These are phyloP conservation scores for Escovopsis weberi DNA, from an alignment of 2,329 filamentous ascomycete genomes.

Conservation along the genomic window DNA sequence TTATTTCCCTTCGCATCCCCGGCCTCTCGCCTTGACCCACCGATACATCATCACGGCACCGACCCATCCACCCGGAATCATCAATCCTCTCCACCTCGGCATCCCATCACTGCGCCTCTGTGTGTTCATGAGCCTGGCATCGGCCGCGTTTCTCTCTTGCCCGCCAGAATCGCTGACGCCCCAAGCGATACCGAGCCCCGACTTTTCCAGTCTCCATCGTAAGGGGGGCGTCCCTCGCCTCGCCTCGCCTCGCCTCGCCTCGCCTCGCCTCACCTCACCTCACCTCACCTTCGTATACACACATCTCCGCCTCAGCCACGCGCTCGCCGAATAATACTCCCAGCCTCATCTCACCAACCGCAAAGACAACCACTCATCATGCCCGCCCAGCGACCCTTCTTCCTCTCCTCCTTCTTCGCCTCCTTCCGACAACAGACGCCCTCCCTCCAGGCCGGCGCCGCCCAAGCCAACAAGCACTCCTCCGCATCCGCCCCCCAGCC, in stretches of 20 bases:
- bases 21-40: conserved; percentile 1
- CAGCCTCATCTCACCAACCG: neutral
- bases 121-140: too few relatives aligned
- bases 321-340: too few relatives aligned
- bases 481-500: conserved; percentile 8
- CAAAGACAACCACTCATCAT: conserved; percentile 15
- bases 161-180: too few relatives aligned
- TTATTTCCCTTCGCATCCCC: neutral
- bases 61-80: too few relatives aligned
- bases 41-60: too few relatives aligned
- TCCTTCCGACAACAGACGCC: conserved; percentile 36
- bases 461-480: conserved; percentile 22
- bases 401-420: conserved; percentile 41
- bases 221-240: neutral
- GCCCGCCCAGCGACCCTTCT: conserved; percentile 40
- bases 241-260: neutral
- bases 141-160: too few relatives aligned
- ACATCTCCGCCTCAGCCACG: too few relatives aligned
- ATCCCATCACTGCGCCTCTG: too few relatives aligned
- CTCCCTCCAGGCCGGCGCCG: conserved; percentile 17
- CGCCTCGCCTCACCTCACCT: too few relatives aligned
- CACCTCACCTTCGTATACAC: neutral
- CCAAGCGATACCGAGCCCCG: too few relatives aligned
- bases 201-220: neutral
- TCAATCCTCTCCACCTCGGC: too few relatives aligned